Conservation (phyloP, 768 basidiomycete species). For the Lanmaoa pseudosensibilis region DNA sequence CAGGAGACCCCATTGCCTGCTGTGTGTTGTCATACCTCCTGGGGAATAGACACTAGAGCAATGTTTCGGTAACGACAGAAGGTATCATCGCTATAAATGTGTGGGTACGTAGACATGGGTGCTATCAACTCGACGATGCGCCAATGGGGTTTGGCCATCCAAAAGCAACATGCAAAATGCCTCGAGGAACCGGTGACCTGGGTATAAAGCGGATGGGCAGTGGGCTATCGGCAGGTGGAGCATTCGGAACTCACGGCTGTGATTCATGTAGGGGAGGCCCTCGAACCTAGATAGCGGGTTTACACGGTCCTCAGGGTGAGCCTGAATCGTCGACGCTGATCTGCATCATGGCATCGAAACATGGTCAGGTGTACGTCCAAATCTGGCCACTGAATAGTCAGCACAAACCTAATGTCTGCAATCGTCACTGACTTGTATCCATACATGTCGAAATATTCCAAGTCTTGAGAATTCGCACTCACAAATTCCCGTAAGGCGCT, state of each 20-base stretch:
- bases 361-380: neutral
- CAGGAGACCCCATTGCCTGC: no score
- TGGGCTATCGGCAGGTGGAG: slow-evolving; percentile 8
- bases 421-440: no score
- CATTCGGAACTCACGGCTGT: neutral
- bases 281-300: neutral
- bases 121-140: no score
- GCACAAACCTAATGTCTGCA: no score
- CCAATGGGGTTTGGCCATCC: no score
- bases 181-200: neutral
- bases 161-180: slow-evolving; percentile 9
- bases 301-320: neutral
- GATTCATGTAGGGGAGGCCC: slow-evolving; percentile 9
- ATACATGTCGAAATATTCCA: neutral
- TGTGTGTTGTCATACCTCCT: no score
- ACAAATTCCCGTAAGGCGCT: neutral
- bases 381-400: neutral
- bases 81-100: no score
- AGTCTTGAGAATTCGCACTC: neutral
- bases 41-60: no score
- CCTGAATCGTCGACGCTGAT: neutral
- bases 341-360: slow-evolving; percentile 2
- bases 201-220: slow-evolving; percentile 10
- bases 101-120: no score
- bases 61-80: no score